Base-by-base conservation (phyloP, 257 asterid species). In the Ligustrum vulgare region DNA sequence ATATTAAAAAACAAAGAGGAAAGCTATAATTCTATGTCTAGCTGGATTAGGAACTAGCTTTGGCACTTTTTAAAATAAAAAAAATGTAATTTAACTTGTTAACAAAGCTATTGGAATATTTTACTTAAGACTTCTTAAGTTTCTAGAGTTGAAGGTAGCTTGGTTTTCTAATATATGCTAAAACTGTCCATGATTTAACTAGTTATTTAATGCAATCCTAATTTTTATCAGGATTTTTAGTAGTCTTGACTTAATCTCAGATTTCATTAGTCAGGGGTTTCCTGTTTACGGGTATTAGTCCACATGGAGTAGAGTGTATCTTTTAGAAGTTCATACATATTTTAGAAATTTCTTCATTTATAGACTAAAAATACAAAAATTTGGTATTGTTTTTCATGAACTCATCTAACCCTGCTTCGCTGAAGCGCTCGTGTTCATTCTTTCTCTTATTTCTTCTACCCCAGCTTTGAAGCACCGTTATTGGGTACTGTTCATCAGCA, bases 61-160 rank as follows among this genome's bases (percentile, higher is more conserved):
- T 18, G 43, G 49, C 67, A 58, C 75, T 65, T 69, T 6, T 23
- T 49, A 41, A 63, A 71, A 75, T 13, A 71, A 47, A 15, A 47
- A 15, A 54, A 1, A 35, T 11, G 11, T 73, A 75, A 15, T 70
- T 43, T 28, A 56, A 4, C 33, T 45, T 25, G 22, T 62, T 60
- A 60, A 22, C n/a, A 71, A 60, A 78, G 65, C 66, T 31, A 23
- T 35, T 39, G 35, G 22, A 79, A 63, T 47, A 68, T 62, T 68
- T 43, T 13, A 70, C 60, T 54, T 49, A 64, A 12, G 63, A 63
- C 13, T 8, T 63, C 22, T 63, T 28, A 51, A 9, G 13, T 63
- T 78, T 78, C 37, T 73, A 66, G 69, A 23, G 70, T 65, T 65
- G 66, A 25, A 51, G 54, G 70, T 49, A 45, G 68, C 18, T 60